Base-by-base conservation (phyloP, 75 land plant genomes). In the Isoetes taiwanensis region DNA sequence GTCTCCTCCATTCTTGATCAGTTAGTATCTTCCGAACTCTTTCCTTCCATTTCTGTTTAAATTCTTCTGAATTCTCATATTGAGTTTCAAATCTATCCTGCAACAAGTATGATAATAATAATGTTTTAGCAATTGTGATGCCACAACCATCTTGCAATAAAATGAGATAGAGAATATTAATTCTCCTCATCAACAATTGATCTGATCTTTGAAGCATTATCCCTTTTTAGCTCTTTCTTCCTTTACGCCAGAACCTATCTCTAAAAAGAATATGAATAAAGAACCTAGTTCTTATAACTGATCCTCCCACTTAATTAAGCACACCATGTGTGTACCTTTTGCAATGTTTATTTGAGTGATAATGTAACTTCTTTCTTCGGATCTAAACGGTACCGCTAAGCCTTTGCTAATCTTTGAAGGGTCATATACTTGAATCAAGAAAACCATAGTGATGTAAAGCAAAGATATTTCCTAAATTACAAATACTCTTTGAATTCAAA, bases 1-100 rank as follows among this genome's bases (percentile, higher is more conserved):
- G 75, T 41, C 98, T 59, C 9, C 98, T 54, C 98, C 98, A 93
- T 53, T 93, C 98, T 73, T 88, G 85, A 28, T 93, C 86, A 9
- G 95, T 93, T 32, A 93, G 62, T 21, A 93, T 68, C 30, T 88
- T 86, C 14, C 99, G 70, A 34, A 94, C 96, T 54, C 84, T 83
- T 56, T 69, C 62, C 61, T 84, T 88, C 70, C 83, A 71, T 32
- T 76, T 77, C 62, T 76, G 79, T 61, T 82, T 74, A 52, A 81
- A 94, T 30, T 88, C 96, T 25, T 84, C 99, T 34, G 90, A 79
- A 52, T 59, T 61, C 67, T 88, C 99, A 72, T 78, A 84, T 60
- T 75, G 77, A 48, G 69, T 61, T 60, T 94, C 99, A 43, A 69
- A 94, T 39, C 88, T 88, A n/a, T 88, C 88, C 86, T 85, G 57